Evolutionary conservation across 2,329 filamentous ascomycete species (phyloP), one percentile per base, ranked within the genome.

Genomic region (Lachnum nothofagi): DNA sequence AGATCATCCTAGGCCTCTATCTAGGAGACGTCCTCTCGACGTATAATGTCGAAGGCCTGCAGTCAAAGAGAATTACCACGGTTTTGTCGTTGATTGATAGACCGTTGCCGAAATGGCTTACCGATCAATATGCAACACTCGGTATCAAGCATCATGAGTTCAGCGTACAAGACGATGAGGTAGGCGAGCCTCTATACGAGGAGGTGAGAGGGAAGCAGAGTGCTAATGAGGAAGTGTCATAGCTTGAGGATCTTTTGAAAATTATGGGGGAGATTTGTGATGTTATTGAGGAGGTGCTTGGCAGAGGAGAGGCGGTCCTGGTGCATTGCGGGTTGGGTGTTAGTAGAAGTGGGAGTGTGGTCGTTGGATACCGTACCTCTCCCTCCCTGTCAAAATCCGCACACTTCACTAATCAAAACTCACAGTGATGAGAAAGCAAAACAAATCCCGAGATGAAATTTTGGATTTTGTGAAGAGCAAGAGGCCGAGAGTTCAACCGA

Each of bases 11-110:
- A n/a, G n/a, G n/a, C n/a, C n/a, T n/a, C n/a, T n/a, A n/a, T n/a
- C n/a, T n/a, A n/a, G n/a, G n/a, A n/a, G n/a, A n/a, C n/a, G n/a
- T 45, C 33, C 29, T 45, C 9, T 45, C 42, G 3, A 45, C 42
- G 5, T 38, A 45, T 25, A 45, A 45, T 17, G 27, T 27, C 7
- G 29, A 35, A n/a, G 22, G 12, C 6, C 20, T 45, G 2, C 3
- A 38, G 16, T 20, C 34, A 8, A 45, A 45, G 22, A 23, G 33
- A 14, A 45, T 45, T 14, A 45, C 42, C 9, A 33, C 22, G 23
- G 42, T 45, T 5, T 27, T 45, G 3, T 45, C 42, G 4, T 20
- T 45, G 19, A 17, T 45, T 14, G 42, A 27, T 12, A 27, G 12
- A 6, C 25, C 25, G 6, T 27, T 27, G 6, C 25, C 25, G 25